A percentile compares a stretch with the other conserved stretches of the same genome.
Evolutionary conservation across 495 filamentous ascomycete species (phyloP).

Genomic region (Staphylotrichum longicolle): DNA sequence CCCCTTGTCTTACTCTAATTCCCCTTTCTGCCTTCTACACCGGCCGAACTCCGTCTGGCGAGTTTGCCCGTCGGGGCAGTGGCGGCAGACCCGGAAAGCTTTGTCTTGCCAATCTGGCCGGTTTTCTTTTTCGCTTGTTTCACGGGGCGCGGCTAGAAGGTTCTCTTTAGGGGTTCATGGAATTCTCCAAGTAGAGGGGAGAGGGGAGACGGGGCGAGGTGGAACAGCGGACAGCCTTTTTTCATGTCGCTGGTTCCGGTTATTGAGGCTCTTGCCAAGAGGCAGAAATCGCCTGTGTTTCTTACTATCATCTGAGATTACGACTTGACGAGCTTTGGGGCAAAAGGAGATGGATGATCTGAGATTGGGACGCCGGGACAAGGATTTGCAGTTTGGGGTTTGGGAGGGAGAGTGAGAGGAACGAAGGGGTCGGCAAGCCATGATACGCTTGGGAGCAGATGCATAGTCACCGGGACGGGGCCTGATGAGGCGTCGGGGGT

Average conservation of each 20-base stretch:
- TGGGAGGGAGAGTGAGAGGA: not conserved
- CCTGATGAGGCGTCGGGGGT: not conserved
- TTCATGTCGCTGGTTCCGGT: slow-evolving; percentile 22
- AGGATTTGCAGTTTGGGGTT: not conserved
- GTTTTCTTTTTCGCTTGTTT: slow-evolving; percentile 1
- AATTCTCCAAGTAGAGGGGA: slow-evolving; percentile 10
- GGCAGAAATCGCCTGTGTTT: slow-evolving; percentile 21
- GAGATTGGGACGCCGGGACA: slow-evolving; percentile 18
- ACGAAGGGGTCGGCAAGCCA: slow-evolving; percentile 2
- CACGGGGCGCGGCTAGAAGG: slow-evolving; percentile 12
- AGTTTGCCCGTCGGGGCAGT: not conserved
- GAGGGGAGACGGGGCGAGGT: not conserved
- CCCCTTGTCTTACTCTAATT: slow-evolving; percentile 15
- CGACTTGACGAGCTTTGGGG: slow-evolving; percentile 30
- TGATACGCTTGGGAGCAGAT: not conserved
- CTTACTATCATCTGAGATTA: slow-evolving; percentile 23
- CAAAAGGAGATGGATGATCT: slow-evolving; percentile 11
- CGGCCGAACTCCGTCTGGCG: slow-evolving; percentile 6
- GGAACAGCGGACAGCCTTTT: slow-evolving; percentile 12
- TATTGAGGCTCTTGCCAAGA: slow-evolving; percentile 16
- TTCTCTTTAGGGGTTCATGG: not conserved
- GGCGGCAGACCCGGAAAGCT: not conserved
- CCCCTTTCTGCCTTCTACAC: slow-evolving; percentile 9
- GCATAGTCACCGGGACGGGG: not conserved
- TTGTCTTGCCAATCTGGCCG: not conserved